These are phyloP conservation scores for Megacollybia marginata DNA, from an alignment of 768 basidiomycete species.

Conservation along the genomic window DNA sequence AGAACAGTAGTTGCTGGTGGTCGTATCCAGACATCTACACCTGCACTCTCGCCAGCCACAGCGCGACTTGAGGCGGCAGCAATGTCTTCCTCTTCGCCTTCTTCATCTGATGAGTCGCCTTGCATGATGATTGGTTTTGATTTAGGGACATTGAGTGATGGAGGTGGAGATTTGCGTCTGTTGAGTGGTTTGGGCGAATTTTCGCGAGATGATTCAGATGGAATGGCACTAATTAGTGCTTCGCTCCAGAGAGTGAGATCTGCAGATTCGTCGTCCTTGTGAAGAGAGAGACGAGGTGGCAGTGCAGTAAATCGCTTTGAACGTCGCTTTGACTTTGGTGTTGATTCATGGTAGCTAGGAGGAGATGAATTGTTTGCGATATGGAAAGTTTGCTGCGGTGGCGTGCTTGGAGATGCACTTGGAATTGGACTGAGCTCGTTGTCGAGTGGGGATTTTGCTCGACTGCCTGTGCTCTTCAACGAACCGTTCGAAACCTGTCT, in stretches of 20 bases:
- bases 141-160: neutral
- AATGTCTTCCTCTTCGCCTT: slow-evolving; percentile 6
- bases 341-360: too few relatives aligned
- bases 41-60: slow-evolving; percentile 13
- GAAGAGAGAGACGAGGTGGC: slow-evolving; percentile 36
- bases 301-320: neutral
- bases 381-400: neutral
- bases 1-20: neutral
- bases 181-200: neutral
- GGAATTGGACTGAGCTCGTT: too few relatives aligned
- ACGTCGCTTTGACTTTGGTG: neutral
- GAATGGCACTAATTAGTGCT: slow-evolving; percentile 30
- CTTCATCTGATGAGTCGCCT: slow-evolving; percentile 1
- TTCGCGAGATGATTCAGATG: slow-evolving; percentile 3
- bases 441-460: too few relatives aligned
- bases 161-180: neutral
- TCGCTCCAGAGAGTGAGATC: slow-evolving; percentile 32
- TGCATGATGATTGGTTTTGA: neutral
- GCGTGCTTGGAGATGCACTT: neutral
- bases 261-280: slow-evolving; percentile 21
- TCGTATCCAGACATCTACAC: slow-evolving; percentile 2
- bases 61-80: slow-evolving; percentile 10
- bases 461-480: slow-evolving; percentile 4
- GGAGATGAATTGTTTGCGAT: too few relatives aligned
- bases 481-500: slow-evolving; percentile 25